phyloP scores from a whole-genome alignment of 768 basidiomycete genomes.

The Suillus luteus region DNA sequence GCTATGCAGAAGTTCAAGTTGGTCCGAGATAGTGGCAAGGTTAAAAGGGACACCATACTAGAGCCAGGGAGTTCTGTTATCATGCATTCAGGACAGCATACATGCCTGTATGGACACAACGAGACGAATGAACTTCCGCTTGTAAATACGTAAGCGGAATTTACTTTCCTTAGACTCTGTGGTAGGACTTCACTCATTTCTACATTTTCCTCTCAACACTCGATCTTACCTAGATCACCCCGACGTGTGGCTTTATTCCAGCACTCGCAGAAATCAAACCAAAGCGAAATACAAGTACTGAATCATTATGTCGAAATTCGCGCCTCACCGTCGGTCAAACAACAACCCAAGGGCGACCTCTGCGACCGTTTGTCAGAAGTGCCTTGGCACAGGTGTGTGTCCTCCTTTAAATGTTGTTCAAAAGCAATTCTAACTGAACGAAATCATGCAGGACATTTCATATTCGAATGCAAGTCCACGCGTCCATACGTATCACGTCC shows the following conservation, averaged over 20 bases:
- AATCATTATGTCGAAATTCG: slow-evolving; percentile 71
- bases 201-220: slow-evolving; percentile 3
- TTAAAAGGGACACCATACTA: too few relatives aligned
- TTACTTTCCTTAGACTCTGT: neutral
- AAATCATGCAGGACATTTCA: slow-evolving; percentile 74
- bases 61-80: too few relatives aligned
- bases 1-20: too few relatives aligned
- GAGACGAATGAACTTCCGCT: too few relatives aligned
- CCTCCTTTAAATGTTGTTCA: slow-evolving; percentile 1
- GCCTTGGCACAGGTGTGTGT: slow-evolving; percentile 62
- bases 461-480: slow-evolving; percentile 82
- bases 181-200: neutral
- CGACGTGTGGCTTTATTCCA: neutral
- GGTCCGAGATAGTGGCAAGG: too few relatives aligned
- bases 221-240: neutral
- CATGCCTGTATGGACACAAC: too few relatives aligned
- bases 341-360: slow-evolving; percentile 65
- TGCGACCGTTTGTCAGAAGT: slow-evolving; percentile 82
- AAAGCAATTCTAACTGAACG: neutral
- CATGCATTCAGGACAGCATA: too few relatives aligned
- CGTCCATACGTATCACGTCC: slow-evolving; percentile 89
- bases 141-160: slow-evolving; percentile 22
- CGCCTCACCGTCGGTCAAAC: slow-evolving; percentile 64
- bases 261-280: neutral
- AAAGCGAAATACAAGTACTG: neutral